Evolutionary conservation across 2,329 filamentous ascomycete genomes (phyloP).

Genomic region (Phaeoacremonium minimum): DNA sequence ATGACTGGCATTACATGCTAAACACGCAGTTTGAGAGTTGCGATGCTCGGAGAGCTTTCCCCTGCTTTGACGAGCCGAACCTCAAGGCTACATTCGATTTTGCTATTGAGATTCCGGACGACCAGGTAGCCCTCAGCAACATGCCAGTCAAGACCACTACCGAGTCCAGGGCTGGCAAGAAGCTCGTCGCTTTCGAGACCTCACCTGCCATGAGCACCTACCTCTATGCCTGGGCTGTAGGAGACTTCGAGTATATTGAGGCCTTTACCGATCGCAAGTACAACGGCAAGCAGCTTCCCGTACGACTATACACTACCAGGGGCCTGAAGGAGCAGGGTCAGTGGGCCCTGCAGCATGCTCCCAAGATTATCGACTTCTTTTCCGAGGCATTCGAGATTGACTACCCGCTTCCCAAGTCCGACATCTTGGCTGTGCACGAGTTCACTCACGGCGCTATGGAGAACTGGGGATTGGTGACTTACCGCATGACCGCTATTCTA

Average conservation of each 20-base stretch:
- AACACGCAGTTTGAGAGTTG: slow-evolving; percentile 98
- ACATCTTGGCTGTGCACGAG: slow-evolving; percentile 87
- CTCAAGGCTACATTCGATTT: slow-evolving; percentile 96
- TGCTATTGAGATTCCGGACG: slow-evolving; percentile 82
- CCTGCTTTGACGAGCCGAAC: slow-evolving; percentile 97
- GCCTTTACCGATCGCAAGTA: slow-evolving; percentile 86
- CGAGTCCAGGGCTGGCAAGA: slow-evolving; percentile 58
- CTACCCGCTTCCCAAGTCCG: slow-evolving; percentile 88
- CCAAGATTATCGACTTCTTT: slow-evolving; percentile 93
- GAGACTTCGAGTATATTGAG: slow-evolving; percentile 96
- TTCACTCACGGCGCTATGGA: slow-evolving; percentile 89
- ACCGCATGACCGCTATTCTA: slow-evolving; percentile 91
- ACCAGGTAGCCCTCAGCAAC: slow-evolving; percentile 87
- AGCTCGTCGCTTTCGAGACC: slow-evolving; percentile 73
- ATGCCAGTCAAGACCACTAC: slow-evolving; percentile 80
- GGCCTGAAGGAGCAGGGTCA: slow-evolving; percentile 91
- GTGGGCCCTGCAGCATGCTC: slow-evolving; percentile 86
- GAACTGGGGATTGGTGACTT: slow-evolving; percentile 95
- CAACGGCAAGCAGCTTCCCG: slow-evolving; percentile 84
- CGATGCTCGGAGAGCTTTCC: slow-evolving; percentile 90
- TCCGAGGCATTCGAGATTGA: slow-evolving; percentile 92
- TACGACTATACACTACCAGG: slow-evolving; percentile 91
- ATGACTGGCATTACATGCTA: slow-evolving; percentile 69
- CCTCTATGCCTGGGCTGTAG: slow-evolving; percentile 88
- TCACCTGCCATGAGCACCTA: slow-evolving; percentile 91